phyloP scores from a whole-genome alignment of 352 stramenopile genomes.

The Phytopythium chamaehyphon region DNA sequence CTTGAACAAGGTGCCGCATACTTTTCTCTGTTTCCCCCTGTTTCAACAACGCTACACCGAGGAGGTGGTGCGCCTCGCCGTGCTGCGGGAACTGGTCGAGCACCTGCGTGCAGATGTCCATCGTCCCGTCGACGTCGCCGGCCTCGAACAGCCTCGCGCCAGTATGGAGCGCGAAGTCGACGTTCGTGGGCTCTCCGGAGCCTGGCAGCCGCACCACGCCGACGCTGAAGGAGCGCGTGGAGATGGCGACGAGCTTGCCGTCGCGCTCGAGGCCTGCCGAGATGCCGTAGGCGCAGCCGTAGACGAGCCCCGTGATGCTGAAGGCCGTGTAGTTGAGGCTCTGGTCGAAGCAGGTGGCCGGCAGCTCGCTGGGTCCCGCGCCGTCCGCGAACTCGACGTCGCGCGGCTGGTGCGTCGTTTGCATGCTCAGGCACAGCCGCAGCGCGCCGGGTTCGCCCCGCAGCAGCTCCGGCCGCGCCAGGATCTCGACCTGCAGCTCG shows the following conservation, averaged over 20 bases:
- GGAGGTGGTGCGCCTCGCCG: conserved; percentile 35
- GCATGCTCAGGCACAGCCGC: conserved; percentile 57
- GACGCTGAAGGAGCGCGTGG: conserved; percentile 60
- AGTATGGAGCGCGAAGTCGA: conserved; percentile 37
- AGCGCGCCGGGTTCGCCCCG: conserved; percentile 14
- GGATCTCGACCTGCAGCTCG: conserved; percentile 53
- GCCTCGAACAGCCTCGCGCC: conserved; percentile 36
- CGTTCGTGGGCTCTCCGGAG: conserved; percentile 24
- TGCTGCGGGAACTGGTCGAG: conserved; percentile 49
- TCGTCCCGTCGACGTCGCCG: conserved; percentile 19
- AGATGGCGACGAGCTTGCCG: conserved; percentile 52
- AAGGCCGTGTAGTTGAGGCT: conserved; percentile 49
- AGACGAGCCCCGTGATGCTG: conserved; percentile 46
- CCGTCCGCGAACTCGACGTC: conserved; percentile 33
- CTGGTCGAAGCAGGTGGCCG: conserved; percentile 61
- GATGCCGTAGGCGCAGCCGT: conserved; percentile 50
- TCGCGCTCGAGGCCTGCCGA: conserved; percentile 43
- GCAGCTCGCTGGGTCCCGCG: conserved; percentile 14
- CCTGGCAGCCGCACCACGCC: conserved; percentile 31
- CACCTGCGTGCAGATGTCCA: conserved; percentile 46
- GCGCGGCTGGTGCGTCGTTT: conserved; percentile 29
- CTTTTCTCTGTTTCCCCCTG: conserved; percentile 26
- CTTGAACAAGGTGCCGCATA: conserved; percentile 30
- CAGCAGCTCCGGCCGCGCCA: conserved; percentile 37
- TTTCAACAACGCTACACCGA: conserved; percentile 47